A percentile compares a stretch with the other conserved stretches of the same genome.
Conservation (phyloP, 2,329 filamentous ascomycete species). For the Teratosphaeria viscida region DNA sequence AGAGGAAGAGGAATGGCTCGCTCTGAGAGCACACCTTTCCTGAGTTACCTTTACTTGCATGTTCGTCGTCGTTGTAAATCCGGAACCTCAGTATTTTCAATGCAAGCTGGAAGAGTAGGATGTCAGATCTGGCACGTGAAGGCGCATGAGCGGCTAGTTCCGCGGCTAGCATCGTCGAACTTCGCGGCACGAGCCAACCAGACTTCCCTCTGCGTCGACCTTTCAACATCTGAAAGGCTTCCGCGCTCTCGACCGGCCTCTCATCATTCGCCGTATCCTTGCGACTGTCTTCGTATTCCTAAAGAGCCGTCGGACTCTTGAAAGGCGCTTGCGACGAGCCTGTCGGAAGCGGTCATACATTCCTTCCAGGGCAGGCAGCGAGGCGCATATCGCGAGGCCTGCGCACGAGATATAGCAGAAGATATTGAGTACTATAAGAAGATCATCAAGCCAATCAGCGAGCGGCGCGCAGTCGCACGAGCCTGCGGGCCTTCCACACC, state of each 20-base stretch:
- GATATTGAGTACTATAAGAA: not conserved
- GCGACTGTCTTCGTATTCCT: not conserved
- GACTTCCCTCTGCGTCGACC: conserved; percentile 9
- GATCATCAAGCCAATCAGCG: not conserved
- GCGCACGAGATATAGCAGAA: not conserved
- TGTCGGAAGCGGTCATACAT: not conserved
- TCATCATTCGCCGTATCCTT: not conserved
- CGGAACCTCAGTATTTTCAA: not conserved
- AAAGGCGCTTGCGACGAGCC: not conserved
- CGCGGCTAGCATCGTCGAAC: not conserved
- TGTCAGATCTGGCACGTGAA: not conserved
- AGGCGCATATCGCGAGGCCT: not conserved
- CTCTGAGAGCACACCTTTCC: too few species aligned
- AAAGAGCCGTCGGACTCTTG: not conserved
- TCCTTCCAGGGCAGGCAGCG: not conserved
- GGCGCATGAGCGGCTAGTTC: not conserved
- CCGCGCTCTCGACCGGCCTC: conserved; percentile 1
- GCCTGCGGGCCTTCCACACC: not conserved
- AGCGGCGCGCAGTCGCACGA: not conserved
- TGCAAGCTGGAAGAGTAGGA: not conserved
- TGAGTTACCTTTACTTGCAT: too few species aligned
- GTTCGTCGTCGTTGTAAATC: too few species aligned
- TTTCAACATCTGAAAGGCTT: conserved; percentile 15
- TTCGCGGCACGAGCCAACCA: not conserved
- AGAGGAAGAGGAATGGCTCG: too few species aligned